phyloP scores from a whole-genome alignment of 306 rosid species.

The Clitoria ternatea region DNA sequence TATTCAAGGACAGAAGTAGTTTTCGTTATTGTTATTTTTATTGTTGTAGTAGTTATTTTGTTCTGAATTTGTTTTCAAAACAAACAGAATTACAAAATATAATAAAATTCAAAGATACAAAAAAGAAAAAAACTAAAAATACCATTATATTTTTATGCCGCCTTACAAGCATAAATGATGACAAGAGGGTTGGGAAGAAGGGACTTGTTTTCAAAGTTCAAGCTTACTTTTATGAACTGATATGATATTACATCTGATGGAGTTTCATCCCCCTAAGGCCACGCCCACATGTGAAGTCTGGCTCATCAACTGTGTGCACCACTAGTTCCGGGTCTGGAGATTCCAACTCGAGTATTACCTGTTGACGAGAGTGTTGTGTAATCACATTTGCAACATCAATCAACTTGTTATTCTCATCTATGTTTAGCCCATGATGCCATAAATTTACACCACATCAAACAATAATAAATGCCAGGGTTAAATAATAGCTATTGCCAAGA shows the following conservation, averaged over 20 bases:
- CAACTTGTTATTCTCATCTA: background rate
- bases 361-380: background rate
- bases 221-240: background rate
- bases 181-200: no score
- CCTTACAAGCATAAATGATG: no score
- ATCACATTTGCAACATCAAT: slow-evolving; percentile 4
- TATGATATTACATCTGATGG: slow-evolving; percentile 19
- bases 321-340: slow-evolving; percentile 53
- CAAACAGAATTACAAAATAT: no score
- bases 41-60: no score
- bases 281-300: slow-evolving; percentile 71
- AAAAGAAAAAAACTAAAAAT: no score
- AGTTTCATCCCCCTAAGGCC: slow-evolving; percentile 27
- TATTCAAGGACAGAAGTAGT: no score
- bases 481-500: background rate
- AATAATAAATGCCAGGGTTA: background rate
- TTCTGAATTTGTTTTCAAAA: no score
- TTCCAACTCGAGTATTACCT: slow-evolving; percentile 81
- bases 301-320: slow-evolving; percentile 51
- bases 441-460: background rate
- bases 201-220: background rate
- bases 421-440: slow-evolving; percentile 1
- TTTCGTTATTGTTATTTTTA: no score
- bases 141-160: no score
- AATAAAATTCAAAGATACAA: no score